Conservation (phyloP, 2,329 filamentous ascomycete species). For the Thermothelomyces thermophilus region DNA sequence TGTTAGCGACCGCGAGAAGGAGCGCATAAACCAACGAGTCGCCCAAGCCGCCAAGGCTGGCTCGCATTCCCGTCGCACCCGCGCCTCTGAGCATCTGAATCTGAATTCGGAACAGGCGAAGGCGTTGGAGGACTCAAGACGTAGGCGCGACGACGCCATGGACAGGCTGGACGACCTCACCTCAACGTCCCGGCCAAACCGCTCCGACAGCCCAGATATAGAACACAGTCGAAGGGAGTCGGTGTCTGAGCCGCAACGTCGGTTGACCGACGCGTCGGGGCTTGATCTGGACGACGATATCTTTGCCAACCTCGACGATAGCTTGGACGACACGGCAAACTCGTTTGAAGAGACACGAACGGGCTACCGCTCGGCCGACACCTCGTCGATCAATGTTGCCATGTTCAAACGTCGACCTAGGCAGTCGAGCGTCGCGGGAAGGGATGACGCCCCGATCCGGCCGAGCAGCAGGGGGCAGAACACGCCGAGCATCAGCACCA, state of each 20-base stretch:
- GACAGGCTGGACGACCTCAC: slow-evolving; percentile 32
- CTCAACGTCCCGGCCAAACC: slow-evolving; percentile 21
- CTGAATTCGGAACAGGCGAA: slow-evolving; percentile 19
- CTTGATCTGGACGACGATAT: slow-evolving; percentile 43
- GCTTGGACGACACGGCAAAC: slow-evolving; percentile 31
- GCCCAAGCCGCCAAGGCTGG: slow-evolving; percentile 12
- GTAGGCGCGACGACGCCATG: slow-evolving; percentile 33
- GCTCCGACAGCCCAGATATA: slow-evolving; percentile 25
- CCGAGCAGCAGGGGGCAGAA: slow-evolving; percentile 45
- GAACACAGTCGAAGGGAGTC: slow-evolving; percentile 34
- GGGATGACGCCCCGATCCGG: slow-evolving; percentile 46
- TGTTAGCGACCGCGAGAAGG: slow-evolving; percentile 32
- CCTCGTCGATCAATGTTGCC: slow-evolving; percentile 41
- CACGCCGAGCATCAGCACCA: slow-evolving; percentile 43
- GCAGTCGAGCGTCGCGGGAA: slow-evolving; percentile 45
- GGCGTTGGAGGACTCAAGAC: slow-evolving; percentile 24
- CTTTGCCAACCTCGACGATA: slow-evolving; percentile 41
- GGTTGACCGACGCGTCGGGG: slow-evolving; percentile 37
- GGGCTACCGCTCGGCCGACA: slow-evolving; percentile 36
- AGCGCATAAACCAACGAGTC: slow-evolving; percentile 24
- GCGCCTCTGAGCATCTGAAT: slow-evolving; percentile 1
- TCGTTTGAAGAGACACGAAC: slow-evolving; percentile 24
- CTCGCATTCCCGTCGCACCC: slow-evolving; percentile 11
- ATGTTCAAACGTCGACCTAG: slow-evolving; percentile 42
- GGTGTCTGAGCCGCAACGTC: slow-evolving; percentile 27